These are phyloP conservation scores for Mycena sanguinolenta DNA, from an alignment of 768 basidiomycete genomes.

Conservation along the genomic window DNA sequence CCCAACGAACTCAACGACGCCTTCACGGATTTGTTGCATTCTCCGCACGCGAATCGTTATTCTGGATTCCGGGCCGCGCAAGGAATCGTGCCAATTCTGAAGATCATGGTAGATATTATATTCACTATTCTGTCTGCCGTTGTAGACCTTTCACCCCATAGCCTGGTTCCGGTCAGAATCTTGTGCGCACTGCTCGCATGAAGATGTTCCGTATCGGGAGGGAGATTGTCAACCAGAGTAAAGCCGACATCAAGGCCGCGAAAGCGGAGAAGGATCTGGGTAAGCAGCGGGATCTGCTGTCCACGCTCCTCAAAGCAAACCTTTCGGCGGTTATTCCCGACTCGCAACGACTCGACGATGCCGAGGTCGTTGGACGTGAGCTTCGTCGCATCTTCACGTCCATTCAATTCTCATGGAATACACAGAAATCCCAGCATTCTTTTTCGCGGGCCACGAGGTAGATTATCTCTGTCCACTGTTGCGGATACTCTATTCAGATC, in stretches of 20 bases:
- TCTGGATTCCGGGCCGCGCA: constrained; percentile 38
- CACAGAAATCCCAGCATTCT: too few relatives aligned
- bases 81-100: constrained; percentile 40
- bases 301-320: constrained; percentile 63
- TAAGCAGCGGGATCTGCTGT: constrained; percentile 59
- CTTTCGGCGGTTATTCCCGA: constrained; percentile 60
- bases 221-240: constrained; percentile 55
- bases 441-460: too few relatives aligned
- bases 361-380: constrained; percentile 56
- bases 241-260: constrained; percentile 42
- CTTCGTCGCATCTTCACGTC: too few relatives aligned
- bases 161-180: constrained; percentile 19
- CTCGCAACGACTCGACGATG: constrained; percentile 58
- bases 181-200: constrained; percentile 32
- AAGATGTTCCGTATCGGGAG: constrained; percentile 54
- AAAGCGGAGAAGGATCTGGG: constrained; percentile 37
- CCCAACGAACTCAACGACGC: constrained; percentile 46
- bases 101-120: constrained; percentile 38
- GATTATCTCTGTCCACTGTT: too few relatives aligned
- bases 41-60: constrained; percentile 3
- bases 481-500: too few relatives aligned
- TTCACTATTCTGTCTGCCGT: constrained; percentile 38
- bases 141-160: not conserved
- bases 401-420: too few relatives aligned
- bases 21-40: constrained; percentile 45